These are phyloP conservation scores for Bauhinia variegata DNA, from an alignment of 306 rosid genomes.

Conservation along the genomic window DNA sequence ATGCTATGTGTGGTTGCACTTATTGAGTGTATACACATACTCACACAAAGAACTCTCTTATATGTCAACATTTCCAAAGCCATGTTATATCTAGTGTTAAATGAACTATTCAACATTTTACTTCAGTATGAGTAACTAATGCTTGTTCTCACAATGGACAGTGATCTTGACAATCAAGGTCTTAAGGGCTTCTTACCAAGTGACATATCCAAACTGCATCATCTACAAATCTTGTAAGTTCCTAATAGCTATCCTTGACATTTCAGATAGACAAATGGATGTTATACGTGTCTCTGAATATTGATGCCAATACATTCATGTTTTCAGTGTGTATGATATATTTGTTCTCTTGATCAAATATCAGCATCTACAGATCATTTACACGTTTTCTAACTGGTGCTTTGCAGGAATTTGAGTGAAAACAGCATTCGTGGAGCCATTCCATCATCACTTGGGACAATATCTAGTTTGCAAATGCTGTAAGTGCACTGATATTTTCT, in stretches of 20 bases:
- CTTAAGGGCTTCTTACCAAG: slow-evolving; percentile 77
- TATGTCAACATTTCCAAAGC: no score
- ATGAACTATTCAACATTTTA: slow-evolving; percentile 18
- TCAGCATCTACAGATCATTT: slow-evolving; percentile 23
- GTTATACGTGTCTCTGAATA: not conserved
- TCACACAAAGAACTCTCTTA: no score
- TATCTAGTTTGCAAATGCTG: slow-evolving; percentile 73
- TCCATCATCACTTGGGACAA: slow-evolving; percentile 78
- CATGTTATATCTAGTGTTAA: no score
- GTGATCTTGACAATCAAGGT: slow-evolving; percentile 94
- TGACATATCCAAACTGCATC: slow-evolving; percentile 73
- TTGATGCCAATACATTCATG: slow-evolving; percentile 23
- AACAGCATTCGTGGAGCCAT: slow-evolving; percentile 74
- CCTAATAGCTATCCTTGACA: slow-evolving; percentile 18
- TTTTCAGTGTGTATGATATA: slow-evolving; percentile 12
- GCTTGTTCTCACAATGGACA: slow-evolving; percentile 53
- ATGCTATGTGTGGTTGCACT: no score
- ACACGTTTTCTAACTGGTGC: slow-evolving; percentile 31
- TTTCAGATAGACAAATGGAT: not conserved
- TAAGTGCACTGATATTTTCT: slow-evolving; percentile 51
- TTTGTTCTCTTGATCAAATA: slow-evolving; percentile 27
- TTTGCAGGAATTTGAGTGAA: slow-evolving; percentile 88
- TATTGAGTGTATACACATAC: no score
- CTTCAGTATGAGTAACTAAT: slow-evolving; percentile 37
- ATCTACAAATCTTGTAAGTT: slow-evolving; percentile 83